A percentile compares a stretch with the other conserved stretches of the same genome.
Evolutionary conservation across 1,284 basidiomycete species (phyloP).

Genomic region (Malassezia furfur): DNA sequence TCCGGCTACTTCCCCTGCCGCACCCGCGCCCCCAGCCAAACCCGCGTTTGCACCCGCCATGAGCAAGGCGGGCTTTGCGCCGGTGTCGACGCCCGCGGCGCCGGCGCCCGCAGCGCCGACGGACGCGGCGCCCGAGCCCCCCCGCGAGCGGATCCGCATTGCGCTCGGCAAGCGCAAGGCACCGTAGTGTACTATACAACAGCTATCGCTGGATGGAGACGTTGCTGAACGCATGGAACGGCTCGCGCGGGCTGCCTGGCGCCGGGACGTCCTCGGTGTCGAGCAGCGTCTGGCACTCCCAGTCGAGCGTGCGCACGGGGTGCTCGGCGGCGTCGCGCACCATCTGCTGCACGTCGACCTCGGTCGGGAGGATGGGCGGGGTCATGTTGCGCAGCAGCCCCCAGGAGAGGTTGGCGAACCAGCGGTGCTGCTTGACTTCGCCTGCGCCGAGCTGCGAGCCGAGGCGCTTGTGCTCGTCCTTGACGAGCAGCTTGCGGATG

Average conservation of each 20-base stretch:
- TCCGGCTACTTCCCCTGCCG: neutral
- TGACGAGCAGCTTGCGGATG: conserved; percentile 78
- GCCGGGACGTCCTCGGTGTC: neutral
- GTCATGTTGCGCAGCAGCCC: conserved; percentile 82
- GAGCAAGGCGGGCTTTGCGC: neutral
- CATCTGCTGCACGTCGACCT: neutral
- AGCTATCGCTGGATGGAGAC: conserved; percentile 11
- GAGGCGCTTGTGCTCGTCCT: conserved; percentile 77
- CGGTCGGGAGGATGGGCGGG: conserved; percentile 79
- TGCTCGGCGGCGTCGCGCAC: conserved; percentile 2
- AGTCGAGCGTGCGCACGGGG: conserved; percentile 7
- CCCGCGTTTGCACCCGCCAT: conserved; percentile 11
- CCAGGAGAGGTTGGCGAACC: conserved; percentile 95
- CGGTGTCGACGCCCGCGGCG: neutral
- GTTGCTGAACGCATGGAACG: conserved; percentile 12
- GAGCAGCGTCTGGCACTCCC: conserved; percentile 14
- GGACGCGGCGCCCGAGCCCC: conserved; percentile 1
- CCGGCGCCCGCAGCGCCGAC: neutral
- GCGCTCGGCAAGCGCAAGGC: conserved; percentile 17
- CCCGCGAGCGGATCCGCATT: conserved; percentile 12
- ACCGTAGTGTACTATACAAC: neutral
- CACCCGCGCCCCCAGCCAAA: neutral
- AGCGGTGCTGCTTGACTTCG: conserved; percentile 97
- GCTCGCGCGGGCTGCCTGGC: neutral
- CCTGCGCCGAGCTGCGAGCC: conserved; percentile 88